phyloP scores from a whole-genome alignment of 805 yeast species.

The Kazachstania martiniae region DNA sequence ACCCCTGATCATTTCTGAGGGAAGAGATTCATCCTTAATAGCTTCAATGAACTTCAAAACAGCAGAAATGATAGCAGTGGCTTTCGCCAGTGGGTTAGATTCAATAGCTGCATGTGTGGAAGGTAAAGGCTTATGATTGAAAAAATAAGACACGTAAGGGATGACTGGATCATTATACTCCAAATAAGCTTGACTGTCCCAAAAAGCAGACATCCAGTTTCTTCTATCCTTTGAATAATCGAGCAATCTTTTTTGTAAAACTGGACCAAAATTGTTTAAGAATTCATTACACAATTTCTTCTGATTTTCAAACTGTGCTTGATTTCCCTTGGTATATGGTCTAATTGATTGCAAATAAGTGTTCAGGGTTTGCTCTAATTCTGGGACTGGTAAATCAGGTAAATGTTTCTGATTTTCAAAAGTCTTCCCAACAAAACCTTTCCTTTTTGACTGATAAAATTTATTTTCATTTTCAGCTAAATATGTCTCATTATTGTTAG shows the following conservation, averaged over 20 bases:
- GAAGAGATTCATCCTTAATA: slow-evolving; percentile 62
- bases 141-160: slow-evolving; percentile 88
- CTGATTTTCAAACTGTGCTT: slow-evolving; percentile 41
- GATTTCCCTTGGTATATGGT: slow-evolving; percentile 47
- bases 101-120: slow-evolving; percentile 36
- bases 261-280: slow-evolving; percentile 53
- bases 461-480: slow-evolving; percentile 15
- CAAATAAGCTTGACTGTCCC: slow-evolving; percentile 92
- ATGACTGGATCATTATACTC: slow-evolving; percentile 89
- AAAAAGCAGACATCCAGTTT: slow-evolving; percentile 85
- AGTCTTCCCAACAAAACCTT: slow-evolving; percentile 47
- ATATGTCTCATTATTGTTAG: slow-evolving; percentile 20
- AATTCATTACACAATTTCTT: slow-evolving; percentile 55
- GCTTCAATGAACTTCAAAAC: slow-evolving; percentile 56
- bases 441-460: slow-evolving; percentile 13
- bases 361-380: slow-evolving; percentile 55
- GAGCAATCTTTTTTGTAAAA: slow-evolving; percentile 54
- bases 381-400: slow-evolving; percentile 84
- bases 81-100: slow-evolving; percentile 55
- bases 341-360: slow-evolving; percentile 62
- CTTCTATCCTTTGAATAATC: slow-evolving; percentile 46
- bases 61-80: slow-evolving; percentile 61
- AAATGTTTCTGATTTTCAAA: slow-evolving; percentile 61
- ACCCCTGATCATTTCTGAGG: slow-evolving; percentile 67
- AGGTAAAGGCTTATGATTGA: slow-evolving; percentile 59